A percentile compares a stretch with the other conserved stretches of the same genome.
Conservation (phyloP, 306 rosid species). For the Trichosanthes truncata region DNA sequence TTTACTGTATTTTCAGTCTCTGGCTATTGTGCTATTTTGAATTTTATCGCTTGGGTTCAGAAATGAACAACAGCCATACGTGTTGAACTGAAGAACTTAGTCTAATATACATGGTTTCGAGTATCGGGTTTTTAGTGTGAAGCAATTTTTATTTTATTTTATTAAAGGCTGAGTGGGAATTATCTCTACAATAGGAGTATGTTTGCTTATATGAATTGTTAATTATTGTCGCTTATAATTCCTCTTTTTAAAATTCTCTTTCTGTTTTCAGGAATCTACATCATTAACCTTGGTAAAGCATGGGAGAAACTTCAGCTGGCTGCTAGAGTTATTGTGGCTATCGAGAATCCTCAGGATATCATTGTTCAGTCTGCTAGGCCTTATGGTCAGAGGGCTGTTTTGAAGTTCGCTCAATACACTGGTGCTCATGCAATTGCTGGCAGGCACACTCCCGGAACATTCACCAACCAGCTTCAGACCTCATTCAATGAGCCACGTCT, state of each 20-base stretch:
- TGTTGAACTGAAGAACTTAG: neutral
- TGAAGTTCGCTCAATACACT: constrained; percentile 83
- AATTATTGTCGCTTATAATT: neutral
- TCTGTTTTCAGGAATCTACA: constrained; percentile 47
- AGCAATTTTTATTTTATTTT: neutral
- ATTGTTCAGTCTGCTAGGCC: constrained; percentile 91
- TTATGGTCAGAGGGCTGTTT: constrained; percentile 86
- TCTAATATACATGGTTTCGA: neutral
- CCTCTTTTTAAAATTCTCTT: neutral
- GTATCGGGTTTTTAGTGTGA: neutral
- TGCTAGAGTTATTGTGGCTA: constrained; percentile 70
- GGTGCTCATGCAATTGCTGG: constrained; percentile 92
- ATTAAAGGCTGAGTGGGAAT: neutral
- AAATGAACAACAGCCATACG: neutral
- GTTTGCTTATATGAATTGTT: neutral
- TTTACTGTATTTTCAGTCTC: neutral
- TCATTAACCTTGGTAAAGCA: constrained; percentile 74
- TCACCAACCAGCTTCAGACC: constrained; percentile 83
- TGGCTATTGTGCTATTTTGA: neutral
- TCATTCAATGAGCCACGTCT: constrained; percentile 87
- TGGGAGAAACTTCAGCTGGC: constrained; percentile 88
- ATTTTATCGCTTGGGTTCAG: neutral
- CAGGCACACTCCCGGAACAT: constrained; percentile 89
- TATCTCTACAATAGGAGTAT: neutral
- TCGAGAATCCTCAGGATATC: constrained; percentile 82